These are phyloP conservation scores for Gilbertella persicaria DNA, from an alignment of 371 early-diverging fungal species.

Conservation along the genomic window DNA sequence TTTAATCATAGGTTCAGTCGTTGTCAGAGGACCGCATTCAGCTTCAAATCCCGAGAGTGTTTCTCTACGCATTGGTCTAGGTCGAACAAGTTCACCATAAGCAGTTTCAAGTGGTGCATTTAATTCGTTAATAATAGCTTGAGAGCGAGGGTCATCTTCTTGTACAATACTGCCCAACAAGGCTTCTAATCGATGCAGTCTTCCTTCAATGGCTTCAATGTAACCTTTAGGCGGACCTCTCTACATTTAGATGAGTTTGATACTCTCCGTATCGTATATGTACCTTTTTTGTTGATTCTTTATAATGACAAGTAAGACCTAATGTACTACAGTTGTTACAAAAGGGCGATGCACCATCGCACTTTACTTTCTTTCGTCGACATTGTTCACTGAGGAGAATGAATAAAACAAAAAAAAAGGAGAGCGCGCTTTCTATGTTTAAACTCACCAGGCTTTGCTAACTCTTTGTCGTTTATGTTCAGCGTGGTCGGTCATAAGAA, in stretches of 20 bases:
- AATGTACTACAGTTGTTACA: constrained; percentile 45
- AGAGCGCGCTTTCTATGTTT: not conserved
- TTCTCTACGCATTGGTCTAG: constrained; percentile 29
- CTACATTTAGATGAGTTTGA: constrained; percentile 21
- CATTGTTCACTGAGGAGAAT: constrained; percentile 59
- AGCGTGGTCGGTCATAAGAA: constrained; percentile 5
- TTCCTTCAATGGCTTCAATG: constrained; percentile 72
- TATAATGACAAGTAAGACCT: constrained; percentile 37
- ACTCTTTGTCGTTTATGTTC: constrained; percentile 47
- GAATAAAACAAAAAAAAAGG: no score
- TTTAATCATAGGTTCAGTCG: constrained; percentile 8
- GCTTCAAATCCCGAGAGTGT: constrained; percentile 23
- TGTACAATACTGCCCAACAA: constrained; percentile 60
- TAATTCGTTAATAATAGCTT: constrained; percentile 59
- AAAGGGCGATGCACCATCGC: constrained; percentile 53
- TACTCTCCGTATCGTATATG: not conserved
- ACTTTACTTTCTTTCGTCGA: constrained; percentile 65
- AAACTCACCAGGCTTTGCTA: constrained; percentile 48
- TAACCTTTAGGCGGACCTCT: constrained; percentile 75
- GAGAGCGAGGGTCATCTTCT: constrained; percentile 57
- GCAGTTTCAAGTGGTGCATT: constrained; percentile 53
- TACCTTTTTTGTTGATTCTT: constrained; percentile 49
- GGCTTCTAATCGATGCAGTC: constrained; percentile 66
- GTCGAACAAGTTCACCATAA: constrained; percentile 45
- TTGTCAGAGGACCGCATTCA: constrained; percentile 12